These are phyloP conservation scores for Firmiana major DNA, from an alignment of 345 rosid species.

Conservation along the genomic window DNA sequence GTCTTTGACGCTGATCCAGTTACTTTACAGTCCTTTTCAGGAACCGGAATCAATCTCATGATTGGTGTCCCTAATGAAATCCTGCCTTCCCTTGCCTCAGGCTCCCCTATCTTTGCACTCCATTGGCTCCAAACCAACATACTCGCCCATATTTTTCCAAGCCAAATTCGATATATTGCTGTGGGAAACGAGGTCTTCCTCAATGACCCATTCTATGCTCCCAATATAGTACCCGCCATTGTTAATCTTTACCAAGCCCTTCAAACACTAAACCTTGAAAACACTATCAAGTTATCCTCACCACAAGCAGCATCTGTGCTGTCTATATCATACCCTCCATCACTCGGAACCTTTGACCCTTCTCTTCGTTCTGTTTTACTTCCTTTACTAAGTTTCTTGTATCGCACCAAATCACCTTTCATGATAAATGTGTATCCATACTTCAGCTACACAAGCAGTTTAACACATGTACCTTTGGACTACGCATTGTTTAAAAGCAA, in stretches of 20 bases:
- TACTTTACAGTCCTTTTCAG: slow-evolving; percentile 43
- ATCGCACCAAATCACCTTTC: slow-evolving; percentile 27
- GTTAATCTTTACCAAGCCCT: slow-evolving; percentile 4
- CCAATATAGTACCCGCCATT: slow-evolving; percentile 6
- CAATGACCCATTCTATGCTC: slow-evolving; percentile 12
- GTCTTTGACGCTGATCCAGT: slow-evolving; percentile 33
- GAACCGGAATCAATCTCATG: slow-evolving; percentile 35
- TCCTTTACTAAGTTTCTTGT: slow-evolving; percentile 24
- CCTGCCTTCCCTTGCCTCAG: slow-evolving; percentile 27
- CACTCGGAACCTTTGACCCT: not conserved
- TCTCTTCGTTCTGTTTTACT: not conserved
- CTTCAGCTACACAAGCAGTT: slow-evolving; percentile 19
- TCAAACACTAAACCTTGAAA: slow-evolving; percentile 16
- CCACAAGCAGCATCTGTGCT: slow-evolving; percentile 23
- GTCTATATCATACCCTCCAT: slow-evolving; percentile 4
- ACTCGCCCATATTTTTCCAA: slow-evolving; percentile 23
- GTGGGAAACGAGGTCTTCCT: slow-evolving; percentile 48
- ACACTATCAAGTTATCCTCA: slow-evolving; percentile 38
- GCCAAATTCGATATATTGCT: slow-evolving; percentile 45
- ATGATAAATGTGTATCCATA: slow-evolving; percentile 34
- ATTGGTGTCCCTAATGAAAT: slow-evolving; percentile 30
- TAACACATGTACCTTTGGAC: not conserved
- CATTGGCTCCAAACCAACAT: slow-evolving; percentile 39
- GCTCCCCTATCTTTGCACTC: slow-evolving; percentile 7
- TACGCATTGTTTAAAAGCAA: slow-evolving; percentile 25